Evolutionary conservation across 306 rosid genomes (phyloP).

Genomic region (Cucurbita pepo): DNA sequence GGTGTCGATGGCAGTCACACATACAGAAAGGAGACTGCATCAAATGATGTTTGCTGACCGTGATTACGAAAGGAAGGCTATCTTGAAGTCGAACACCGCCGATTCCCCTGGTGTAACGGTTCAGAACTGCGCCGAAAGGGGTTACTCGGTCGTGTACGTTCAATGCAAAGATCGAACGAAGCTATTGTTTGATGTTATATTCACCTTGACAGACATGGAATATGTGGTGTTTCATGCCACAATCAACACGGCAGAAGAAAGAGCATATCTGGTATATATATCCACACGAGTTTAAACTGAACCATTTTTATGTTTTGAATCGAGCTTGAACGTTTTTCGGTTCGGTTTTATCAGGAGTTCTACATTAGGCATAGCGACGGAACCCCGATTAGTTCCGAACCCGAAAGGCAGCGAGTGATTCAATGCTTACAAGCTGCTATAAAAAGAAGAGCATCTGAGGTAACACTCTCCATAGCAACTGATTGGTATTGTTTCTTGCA

Average conservation of each 20-base stretch:
- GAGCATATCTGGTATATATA: constrained; percentile 44
- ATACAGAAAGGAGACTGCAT: constrained; percentile 73
- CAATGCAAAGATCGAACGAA: constrained; percentile 76
- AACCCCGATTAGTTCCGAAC: constrained; percentile 89
- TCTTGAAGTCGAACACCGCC: constrained; percentile 24
- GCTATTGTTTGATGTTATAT: constrained; percentile 70
- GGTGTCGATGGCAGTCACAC: constrained; percentile 52
- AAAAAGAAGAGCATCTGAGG: constrained; percentile 82
- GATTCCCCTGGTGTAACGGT: constrained; percentile 39
- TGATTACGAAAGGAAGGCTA: constrained; percentile 64
- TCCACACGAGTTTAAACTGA: background rate
- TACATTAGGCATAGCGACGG: constrained; percentile 81
- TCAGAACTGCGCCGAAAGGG: constrained; percentile 76
- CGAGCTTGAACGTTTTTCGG: background rate
- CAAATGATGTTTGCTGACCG: constrained; percentile 94
- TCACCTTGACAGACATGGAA: constrained; percentile 88
- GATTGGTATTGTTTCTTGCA: background rate
- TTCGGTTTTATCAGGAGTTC: constrained; percentile 44
- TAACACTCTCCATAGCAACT: background rate
- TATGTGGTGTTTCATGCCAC: constrained; percentile 90
- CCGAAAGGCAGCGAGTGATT: constrained; percentile 77
- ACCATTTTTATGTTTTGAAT: background rate
- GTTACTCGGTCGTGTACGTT: constrained; percentile 71
- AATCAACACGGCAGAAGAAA: constrained; percentile 34
- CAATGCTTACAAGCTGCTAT: constrained; percentile 79